Evolutionary conservation across 2,329 filamentous ascomycete species (phyloP).

Genomic region (Sphaerulina musiva): DNA sequence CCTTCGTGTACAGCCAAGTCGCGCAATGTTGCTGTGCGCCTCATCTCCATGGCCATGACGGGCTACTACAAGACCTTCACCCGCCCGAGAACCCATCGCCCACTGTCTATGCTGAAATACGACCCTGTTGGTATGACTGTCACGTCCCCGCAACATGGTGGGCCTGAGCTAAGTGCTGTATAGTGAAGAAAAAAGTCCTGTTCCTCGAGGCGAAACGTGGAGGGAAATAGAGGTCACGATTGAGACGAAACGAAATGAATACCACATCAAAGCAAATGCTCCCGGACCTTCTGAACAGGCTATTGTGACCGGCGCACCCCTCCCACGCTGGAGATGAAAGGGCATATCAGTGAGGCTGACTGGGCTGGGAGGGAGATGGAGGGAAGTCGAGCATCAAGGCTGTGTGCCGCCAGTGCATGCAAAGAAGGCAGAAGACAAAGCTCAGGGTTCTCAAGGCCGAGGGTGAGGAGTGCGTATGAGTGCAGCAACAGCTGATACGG

Average conservation of each 20-base stretch:
- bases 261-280: background rate
- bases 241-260: background rate
- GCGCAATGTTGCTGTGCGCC: constrained; percentile 84
- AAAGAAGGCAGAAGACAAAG: background rate
- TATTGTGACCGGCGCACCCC: background rate
- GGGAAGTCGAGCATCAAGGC: too few relatives aligned
- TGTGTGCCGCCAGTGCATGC: background rate
- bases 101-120: constrained; percentile 97
- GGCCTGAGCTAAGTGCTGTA: background rate
- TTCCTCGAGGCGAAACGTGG: constrained; percentile 91
- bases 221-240: constrained; percentile 33
- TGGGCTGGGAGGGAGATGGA: too few relatives aligned
- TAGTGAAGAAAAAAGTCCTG: constrained; percentile 89
- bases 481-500: background rate
- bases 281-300: background rate
- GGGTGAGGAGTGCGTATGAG: background rate
- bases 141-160: background rate
- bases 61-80: constrained; percentile 92
- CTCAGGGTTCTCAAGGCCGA: background rate
- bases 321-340: too few relatives aligned
- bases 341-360: too few relatives aligned
- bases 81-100: constrained; percentile 70
- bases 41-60: constrained; percentile 97
- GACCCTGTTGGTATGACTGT: constrained; percentile 77
- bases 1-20: constrained; percentile 61